Base-by-base conservation (phyloP, 306 rosid species). In the Amphicarpaea edgeworthii region DNA sequence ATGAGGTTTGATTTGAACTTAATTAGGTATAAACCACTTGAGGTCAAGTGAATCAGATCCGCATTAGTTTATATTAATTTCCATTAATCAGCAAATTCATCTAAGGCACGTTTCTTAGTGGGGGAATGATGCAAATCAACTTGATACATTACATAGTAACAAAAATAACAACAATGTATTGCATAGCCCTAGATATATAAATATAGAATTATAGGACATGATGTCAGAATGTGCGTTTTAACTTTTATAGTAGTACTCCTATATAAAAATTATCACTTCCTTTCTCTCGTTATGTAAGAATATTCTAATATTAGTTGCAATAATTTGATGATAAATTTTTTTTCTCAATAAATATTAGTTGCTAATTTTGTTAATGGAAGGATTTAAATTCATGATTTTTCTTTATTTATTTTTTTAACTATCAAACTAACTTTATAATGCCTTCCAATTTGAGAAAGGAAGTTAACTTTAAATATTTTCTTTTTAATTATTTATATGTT, bases 31-130 rank as follows among this genome's bases (percentile, higher is more conserved):
- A 40, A n/a, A 12, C 57, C 17, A 46, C 38, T 24, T 32, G 20
- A 70, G 41, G 4, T 15, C 54, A 7, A n/a, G 49, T 21, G 55
- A 73, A 6, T 21, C 11, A 42, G 68, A 58, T 73, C 12, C 14
- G 58, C 17, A 45, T 17, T 59, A 16, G 59, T 59, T 43, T 73
- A 73, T 58, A 43, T 59, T 73, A 58, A 54, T 72, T 55, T 42
- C 68, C 77, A 72, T 73, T 43, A 59, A 12, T 24, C n/a, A 59
- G 15, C 46, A 70, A 50, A 7, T 59, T n/a, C 69, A 6, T 19
- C 11, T 1, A 72, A 21, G 77, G 30, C 77, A 57, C 77, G 55
- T 72, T 41, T 55, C 77, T 12, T 73, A 43, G 59, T 73, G 78
- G 47, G 28, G 68, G n/a, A 28, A 58, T 58, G 77, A 73, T 62